Evolutionary conservation across 306 rosid genomes (phyloP).

Genomic region (Pyrus communis): DNA sequence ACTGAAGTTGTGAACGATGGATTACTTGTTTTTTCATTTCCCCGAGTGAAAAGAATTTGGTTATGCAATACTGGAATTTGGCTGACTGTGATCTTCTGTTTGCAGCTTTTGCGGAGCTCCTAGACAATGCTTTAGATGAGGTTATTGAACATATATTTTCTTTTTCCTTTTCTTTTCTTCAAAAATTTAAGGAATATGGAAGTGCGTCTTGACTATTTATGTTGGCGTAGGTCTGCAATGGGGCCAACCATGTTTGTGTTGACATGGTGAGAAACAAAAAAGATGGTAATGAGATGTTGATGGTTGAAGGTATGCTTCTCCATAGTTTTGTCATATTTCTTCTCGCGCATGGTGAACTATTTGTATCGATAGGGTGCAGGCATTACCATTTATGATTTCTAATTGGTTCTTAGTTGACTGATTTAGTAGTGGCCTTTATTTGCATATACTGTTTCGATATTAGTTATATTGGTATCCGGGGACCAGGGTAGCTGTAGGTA

Average conservation of each 20-base stretch:
- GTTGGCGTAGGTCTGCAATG: conserved; percentile 61
- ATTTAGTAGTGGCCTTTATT: background rate
- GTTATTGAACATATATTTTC: conserved; percentile 24
- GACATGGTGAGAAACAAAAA: conserved; percentile 63
- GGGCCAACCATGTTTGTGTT: conserved; percentile 68
- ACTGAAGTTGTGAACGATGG: background rate
- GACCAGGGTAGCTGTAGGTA: background rate
- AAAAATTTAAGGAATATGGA: background rate
- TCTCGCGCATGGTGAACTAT: background rate
- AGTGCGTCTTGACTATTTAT: background rate
- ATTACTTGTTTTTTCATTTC: background rate
- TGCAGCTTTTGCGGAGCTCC: conserved; percentile 95
- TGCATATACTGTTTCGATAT: background rate
- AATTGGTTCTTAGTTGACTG: background rate
- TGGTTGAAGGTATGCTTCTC: conserved; percentile 54
- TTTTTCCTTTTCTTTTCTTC: background rate
- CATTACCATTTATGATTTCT: background rate
- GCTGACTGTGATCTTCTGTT: background rate
- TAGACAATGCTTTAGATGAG: conserved; percentile 89
- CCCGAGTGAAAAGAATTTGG: background rate
- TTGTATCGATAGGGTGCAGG: background rate
- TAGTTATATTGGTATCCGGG: background rate
- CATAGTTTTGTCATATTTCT: background rate
- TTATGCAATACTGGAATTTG: background rate
- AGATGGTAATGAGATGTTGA: conserved; percentile 58